phyloP scores from a whole-genome alignment of 2,329 filamentous ascomycete species.

The Monosporascus sp. region DNA sequence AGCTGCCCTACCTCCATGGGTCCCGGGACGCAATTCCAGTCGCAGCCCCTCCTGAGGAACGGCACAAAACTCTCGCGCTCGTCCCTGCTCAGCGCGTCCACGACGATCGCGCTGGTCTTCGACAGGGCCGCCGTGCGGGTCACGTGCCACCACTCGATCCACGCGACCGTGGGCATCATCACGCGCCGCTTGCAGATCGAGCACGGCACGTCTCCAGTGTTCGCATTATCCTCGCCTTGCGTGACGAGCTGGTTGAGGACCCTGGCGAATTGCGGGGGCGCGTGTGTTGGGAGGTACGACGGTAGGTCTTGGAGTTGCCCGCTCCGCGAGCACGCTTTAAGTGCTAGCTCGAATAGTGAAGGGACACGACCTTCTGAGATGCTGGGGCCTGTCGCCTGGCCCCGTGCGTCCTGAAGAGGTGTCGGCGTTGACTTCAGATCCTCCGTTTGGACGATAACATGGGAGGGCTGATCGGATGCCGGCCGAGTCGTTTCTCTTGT shows the following conservation, averaged over 20 bases:
- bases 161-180: constrained; percentile 49
- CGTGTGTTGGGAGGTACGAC: constrained; percentile 36
- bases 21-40: background rate
- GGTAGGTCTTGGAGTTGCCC: constrained; percentile 38
- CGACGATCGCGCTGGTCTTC: background rate
- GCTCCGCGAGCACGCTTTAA: constrained; percentile 41
- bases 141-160: constrained; percentile 59
- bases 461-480: background rate
- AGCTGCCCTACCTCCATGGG: background rate
- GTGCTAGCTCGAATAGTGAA: constrained; percentile 47
- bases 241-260: constrained; percentile 35
- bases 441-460: constrained; percentile 16
- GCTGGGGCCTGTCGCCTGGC: background rate
- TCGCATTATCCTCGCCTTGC: constrained; percentile 35
- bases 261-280: constrained; percentile 33
- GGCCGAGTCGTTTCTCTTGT: background rate
- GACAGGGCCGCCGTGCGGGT: background rate
- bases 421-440: constrained; percentile 12
- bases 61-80: background rate
- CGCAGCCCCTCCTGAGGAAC: background rate
- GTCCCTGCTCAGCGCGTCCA: background rate
- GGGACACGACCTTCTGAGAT: constrained; percentile 33
- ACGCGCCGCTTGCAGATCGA: constrained; percentile 45
- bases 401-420: constrained; percentile 8
- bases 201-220: constrained; percentile 44